Evolutionary conservation across 495 filamentous ascomycete genomes (phyloP), one percentile per base, ranked within the genome.

Genomic region (Wilcoxina mikolae): DNA sequence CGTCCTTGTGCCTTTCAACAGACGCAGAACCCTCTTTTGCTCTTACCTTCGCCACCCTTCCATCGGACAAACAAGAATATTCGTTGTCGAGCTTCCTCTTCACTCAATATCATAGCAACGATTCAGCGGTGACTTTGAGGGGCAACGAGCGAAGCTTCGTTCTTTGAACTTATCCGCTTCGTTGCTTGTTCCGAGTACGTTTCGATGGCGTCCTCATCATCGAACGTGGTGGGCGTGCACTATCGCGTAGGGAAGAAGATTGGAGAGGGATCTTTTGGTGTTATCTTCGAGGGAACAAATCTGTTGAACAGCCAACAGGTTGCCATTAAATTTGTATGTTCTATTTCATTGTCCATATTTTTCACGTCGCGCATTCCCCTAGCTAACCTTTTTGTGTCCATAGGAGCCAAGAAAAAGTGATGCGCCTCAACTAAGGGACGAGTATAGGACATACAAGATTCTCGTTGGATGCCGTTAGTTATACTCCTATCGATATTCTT

Each of bases 211-310:
- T 95, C 88, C 59, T 89, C 87, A 38, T 94, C 88, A 43, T 94
- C 87, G 41, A 99, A 99, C 71, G 91, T 99, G 58, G 91, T 99
- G 57, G 91, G 91, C 61, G 91, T 99, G 58, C 91, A 99, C 76
- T 99, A 99, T 69, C 78, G 93, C 58, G 91, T 99, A 52, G 91
- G 91, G 58, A 99, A 96, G 78, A 99, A 99, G 71, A 99, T 99
- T 55, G 91, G 91, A 60, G 91, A 99, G 76, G 91, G 91, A 22
- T 95, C 88, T 11, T 99, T 99, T 62, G 91, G 91, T 72, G 91
- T 99, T 54, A 95, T 99, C 60, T 99, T 99, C 58, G 91, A 99
- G 70, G 91, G 91, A 43, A 95, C 87, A 61, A 99, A 99, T 70
- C 76, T 99, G 55, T 76, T 99, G 69, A 99, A 99, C 76, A 95